These are phyloP conservation scores for Cladorrhinum sp. DNA, from an alignment of 2,329 filamentous ascomycete genomes.

Conservation along the genomic window DNA sequence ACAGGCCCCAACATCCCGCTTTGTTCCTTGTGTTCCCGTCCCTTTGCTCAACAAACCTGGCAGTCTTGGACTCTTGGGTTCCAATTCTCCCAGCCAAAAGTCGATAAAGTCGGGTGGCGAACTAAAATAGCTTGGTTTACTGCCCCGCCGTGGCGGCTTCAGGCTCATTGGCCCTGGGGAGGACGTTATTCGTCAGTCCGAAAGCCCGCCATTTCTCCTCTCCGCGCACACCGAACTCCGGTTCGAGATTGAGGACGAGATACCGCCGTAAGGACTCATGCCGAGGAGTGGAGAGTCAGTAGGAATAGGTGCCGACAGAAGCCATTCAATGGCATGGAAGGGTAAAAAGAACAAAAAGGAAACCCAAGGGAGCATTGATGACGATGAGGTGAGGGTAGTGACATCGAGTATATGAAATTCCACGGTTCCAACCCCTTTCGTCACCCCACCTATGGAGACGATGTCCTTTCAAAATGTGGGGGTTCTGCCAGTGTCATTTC, in stretches of 20 bases:
- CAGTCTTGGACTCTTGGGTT: constrained; percentile 2
- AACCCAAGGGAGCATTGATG: neutral
- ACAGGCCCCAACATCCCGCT: neutral
- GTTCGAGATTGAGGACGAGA: no score
- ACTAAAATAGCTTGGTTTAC: constrained; percentile 19
- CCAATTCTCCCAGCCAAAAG: neutral
- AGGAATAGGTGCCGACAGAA: neutral
- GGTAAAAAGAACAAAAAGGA: constrained; percentile 7
- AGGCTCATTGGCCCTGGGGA: constrained; percentile 14
- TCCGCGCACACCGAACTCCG: neutral
- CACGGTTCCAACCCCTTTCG: constrained; percentile 14
- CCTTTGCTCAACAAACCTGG: no score
- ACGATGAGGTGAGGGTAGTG: constrained; percentile 6
- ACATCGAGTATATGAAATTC: neutral
- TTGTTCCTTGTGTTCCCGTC: neutral
- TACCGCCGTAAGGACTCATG: neutral
- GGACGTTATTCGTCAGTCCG: constrained; percentile 1
- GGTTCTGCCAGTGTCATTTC: constrained; percentile 5
- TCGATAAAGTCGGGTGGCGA: neutral
- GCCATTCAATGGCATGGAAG: neutral
- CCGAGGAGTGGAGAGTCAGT: neutral
- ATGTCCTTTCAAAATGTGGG: constrained; percentile 15
- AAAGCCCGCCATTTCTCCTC: neutral
- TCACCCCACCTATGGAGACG: constrained; percentile 20
- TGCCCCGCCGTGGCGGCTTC: constrained; percentile 24